These are phyloP conservation scores for Calonectria pseudoreteaudii DNA, from an alignment of 2,329 filamentous ascomycete species.

Conservation along the genomic window DNA sequence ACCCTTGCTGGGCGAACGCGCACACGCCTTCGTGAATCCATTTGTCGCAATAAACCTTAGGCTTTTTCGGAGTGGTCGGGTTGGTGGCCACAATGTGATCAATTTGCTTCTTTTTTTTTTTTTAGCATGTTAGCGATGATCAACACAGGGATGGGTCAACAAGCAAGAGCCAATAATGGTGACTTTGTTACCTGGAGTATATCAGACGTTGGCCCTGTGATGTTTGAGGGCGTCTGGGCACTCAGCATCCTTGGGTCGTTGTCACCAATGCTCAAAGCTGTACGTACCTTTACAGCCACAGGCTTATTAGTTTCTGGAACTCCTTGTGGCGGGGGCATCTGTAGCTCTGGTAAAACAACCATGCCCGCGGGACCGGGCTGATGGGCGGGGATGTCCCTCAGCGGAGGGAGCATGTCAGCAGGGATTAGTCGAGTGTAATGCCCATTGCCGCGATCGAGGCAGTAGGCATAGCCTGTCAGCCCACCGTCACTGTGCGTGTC, in stretches of 20 bases:
- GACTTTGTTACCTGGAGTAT: conserved; percentile 47
- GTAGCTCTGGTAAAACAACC: conserved; percentile 59
- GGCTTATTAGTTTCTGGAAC: conserved; percentile 52
- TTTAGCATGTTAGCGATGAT: conserved; percentile 14
- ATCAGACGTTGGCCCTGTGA: conserved; percentile 41
- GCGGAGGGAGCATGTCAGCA: conserved; percentile 62
- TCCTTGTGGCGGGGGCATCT: conserved; percentile 51
- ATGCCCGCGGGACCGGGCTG: conserved; percentile 56
- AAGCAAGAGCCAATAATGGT: not conserved
- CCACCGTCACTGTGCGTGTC: not conserved
- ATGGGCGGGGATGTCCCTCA: conserved; percentile 56
- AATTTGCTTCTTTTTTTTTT: conserved; percentile 52
- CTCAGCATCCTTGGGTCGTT: conserved; percentile 42
- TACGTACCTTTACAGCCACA: conserved; percentile 55
- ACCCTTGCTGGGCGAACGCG: conserved; percentile 87
- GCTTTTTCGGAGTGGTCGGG: conserved; percentile 55
- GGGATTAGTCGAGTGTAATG: conserved; percentile 66
- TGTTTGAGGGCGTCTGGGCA: conserved; percentile 38
- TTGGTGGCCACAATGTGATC: conserved; percentile 47
- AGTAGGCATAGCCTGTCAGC: conserved; percentile 58
- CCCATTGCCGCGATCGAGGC: conserved; percentile 65
- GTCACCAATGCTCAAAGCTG: not conserved
- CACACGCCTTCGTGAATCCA: conserved; percentile 91
- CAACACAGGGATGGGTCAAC: not conserved
- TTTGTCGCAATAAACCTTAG: conserved; percentile 86